Evolutionary conservation across 2,329 filamentous ascomycete genomes (phyloP).

Genomic region (Cephalotrichum gorgonifer): DNA sequence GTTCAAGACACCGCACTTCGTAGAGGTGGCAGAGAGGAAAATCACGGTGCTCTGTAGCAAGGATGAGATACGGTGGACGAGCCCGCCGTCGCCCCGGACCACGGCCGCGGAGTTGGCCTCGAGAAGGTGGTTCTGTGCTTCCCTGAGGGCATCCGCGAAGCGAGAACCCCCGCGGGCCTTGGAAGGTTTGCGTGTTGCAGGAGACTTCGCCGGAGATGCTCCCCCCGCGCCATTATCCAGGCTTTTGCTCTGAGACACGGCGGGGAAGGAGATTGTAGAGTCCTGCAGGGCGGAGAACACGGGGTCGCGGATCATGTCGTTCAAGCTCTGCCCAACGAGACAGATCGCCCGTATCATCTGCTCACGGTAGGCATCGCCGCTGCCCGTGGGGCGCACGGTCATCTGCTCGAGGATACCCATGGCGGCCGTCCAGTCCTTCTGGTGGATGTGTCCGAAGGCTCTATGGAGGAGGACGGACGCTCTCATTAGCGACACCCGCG

Average conservation of each 20-base stretch:
- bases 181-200: conserved; percentile 17
- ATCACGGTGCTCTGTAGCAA: conserved; percentile 56
- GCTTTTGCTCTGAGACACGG: conserved; percentile 34
- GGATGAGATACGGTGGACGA: conserved; percentile 53
- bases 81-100: conserved; percentile 42
- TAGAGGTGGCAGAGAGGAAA: conserved; percentile 51
- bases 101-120: conserved; percentile 50
- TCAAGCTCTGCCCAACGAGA: conserved; percentile 56
- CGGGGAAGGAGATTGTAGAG: conserved; percentile 81
- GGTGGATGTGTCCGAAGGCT: conserved; percentile 33
- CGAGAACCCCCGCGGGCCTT: conserved; percentile 20
- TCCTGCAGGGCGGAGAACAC: conserved; percentile 86
- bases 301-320: conserved; percentile 66
- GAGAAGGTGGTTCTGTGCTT: conserved; percentile 55
- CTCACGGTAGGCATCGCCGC: conserved; percentile 30
- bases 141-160: conserved; percentile 50
- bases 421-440: conserved; percentile 48
- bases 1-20: conserved; percentile 33
- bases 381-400: conserved; percentile 29
- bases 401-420: conserved; percentile 42
- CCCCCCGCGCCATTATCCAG: conserved; percentile 28
- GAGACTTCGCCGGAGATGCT: conserved; percentile 23
- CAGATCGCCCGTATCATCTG: conserved; percentile 58
- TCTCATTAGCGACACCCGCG: conserved; percentile 18
- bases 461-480: conserved; percentile 28